phyloP scores from a whole-genome alignment of 345 rosid species.

The Orychophragmus violaceus region DNA sequence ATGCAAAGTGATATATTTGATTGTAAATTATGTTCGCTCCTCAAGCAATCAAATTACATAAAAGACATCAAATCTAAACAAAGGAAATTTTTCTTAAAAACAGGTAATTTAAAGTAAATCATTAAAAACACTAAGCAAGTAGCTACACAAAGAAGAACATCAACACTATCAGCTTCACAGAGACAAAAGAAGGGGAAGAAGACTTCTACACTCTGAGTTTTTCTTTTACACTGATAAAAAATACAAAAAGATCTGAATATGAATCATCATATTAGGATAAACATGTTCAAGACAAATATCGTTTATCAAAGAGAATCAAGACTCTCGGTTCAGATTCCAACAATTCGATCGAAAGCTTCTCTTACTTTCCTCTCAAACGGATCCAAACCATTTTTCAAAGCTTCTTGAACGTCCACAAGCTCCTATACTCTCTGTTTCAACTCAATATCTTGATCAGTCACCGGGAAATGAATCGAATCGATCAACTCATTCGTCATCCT shows the following conservation, averaged over 20 bases:
- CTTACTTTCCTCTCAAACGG: constrained; percentile 84
- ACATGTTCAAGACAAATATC: not conserved
- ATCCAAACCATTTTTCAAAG: constrained; percentile 56
- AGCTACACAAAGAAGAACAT: not conserved
- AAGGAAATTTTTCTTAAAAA: too few species aligned
- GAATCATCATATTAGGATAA: constrained; percentile 6
- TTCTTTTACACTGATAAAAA: constrained; percentile 1
- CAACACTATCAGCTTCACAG: not conserved
- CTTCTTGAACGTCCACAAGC: constrained; percentile 46
- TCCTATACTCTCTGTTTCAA: constrained; percentile 58
- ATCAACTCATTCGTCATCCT: constrained; percentile 56
- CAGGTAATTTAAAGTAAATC: not conserved
- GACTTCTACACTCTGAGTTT: not conserved
- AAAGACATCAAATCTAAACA: too few species aligned
- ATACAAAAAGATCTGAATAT: not conserved
- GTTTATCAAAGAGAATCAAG: constrained; percentile 46
- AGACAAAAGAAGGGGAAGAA: not conserved
- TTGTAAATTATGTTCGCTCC: too few species aligned
- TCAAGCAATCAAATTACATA: too few species aligned
- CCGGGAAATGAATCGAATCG: constrained; percentile 66
- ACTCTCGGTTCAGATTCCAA: constrained; percentile 75
- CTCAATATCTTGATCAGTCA: constrained; percentile 55
- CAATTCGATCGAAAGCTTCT: constrained; percentile 82
- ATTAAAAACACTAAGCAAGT: not conserved
- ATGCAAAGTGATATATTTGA: too few species aligned